These are phyloP conservation scores for Emmonsiellopsis sp. DNA, from an alignment of 2,329 filamentous ascomycete species.

Conservation along the genomic window DNA sequence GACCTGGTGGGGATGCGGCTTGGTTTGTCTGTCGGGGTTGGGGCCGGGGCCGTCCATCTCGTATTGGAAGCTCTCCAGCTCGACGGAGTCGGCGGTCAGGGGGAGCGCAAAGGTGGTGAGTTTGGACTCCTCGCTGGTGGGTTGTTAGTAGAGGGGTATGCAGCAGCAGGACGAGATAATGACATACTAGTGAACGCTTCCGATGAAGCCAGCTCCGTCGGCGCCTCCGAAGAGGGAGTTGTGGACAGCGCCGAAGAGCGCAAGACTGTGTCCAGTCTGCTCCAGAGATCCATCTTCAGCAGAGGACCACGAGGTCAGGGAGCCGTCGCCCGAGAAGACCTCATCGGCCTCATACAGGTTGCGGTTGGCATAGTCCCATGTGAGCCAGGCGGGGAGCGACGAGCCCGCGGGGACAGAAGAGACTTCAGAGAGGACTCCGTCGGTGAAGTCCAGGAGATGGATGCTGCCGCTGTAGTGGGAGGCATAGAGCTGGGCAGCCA, in stretches of 20 bases:
- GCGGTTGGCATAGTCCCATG: constrained; percentile 28
- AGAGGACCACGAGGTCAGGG: constrained; percentile 28
- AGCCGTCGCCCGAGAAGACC: constrained; percentile 24
- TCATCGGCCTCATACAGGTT: constrained; percentile 40
- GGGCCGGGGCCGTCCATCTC: constrained; percentile 22
- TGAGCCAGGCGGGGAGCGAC: constrained; percentile 37
- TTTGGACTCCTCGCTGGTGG: constrained; percentile 9
- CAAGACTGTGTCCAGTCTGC: neutral
- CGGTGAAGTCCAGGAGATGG: constrained; percentile 28
- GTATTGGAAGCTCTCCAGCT: constrained; percentile 29
- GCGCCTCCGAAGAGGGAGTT: constrained; percentile 14
- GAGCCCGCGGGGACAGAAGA: constrained; percentile 15
- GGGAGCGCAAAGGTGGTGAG: constrained; percentile 17
- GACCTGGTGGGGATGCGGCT: constrained; percentile 51
- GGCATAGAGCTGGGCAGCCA: constrained; percentile 26
- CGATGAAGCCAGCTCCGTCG: constrained; percentile 9
- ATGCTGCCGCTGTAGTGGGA: constrained; percentile 38
- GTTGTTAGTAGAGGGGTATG: neutral
- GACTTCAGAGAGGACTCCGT: neutral
- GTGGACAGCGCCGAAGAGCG: constrained; percentile 11
- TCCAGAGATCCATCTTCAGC: constrained; percentile 16
- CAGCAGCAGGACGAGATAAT: constrained; percentile 6
- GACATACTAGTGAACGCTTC: constrained; percentile 15
- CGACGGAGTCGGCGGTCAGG: neutral
- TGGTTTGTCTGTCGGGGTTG: constrained; percentile 38